A percentile compares a stretch with the other conserved stretches of the same genome.
Evolutionary conservation across 441 rosid species (phyloP).

Genomic region (Biscutella auriculata): DNA sequence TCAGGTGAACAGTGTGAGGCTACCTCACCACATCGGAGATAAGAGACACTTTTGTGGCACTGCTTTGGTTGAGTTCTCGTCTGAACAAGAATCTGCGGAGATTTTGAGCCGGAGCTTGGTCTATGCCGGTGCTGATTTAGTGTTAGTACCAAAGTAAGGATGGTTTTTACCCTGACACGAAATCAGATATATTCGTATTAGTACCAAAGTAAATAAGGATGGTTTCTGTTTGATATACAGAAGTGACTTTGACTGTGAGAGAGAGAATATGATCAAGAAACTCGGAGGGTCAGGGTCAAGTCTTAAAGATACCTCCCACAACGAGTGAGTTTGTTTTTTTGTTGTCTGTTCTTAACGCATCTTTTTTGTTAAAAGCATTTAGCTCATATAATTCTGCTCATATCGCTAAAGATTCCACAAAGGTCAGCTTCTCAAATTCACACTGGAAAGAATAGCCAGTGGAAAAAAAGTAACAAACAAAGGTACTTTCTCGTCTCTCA

Average conservation of each 20-base stretch:
- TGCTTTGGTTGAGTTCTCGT: slow-evolving; percentile 45
- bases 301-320: slow-evolving; percentile 8
- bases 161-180: not conserved
- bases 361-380: not conserved
- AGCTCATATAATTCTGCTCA: slow-evolving; percentile 1
- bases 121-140: slow-evolving; percentile 33
- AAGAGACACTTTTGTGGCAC: slow-evolving; percentile 38
- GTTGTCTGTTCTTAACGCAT: not conserved
- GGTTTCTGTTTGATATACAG: slow-evolving; percentile 16
- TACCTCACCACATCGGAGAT: slow-evolving; percentile 38
- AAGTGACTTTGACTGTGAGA: slow-evolving; percentile 26
- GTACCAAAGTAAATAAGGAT: no score
- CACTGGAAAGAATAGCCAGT: slow-evolving; percentile 23
- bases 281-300: not conserved
- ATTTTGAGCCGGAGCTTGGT: slow-evolving; percentile 28
- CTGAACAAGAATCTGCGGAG: slow-evolving; percentile 29
- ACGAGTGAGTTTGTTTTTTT: slow-evolving; percentile 5
- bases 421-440: slow-evolving; percentile 34
- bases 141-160: slow-evolving; percentile 33
- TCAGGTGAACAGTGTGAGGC: slow-evolving; percentile 50
- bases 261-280: slow-evolving; percentile 11
- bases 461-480: slow-evolving; percentile 11
- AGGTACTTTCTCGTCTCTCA: slow-evolving; percentile 9
- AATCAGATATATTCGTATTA: not conserved
- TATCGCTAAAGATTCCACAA: slow-evolving; percentile 25